Base-by-base conservation (phyloP, 495 filamentous ascomycete species). In the Hyaloscypha finlandica region DNA sequence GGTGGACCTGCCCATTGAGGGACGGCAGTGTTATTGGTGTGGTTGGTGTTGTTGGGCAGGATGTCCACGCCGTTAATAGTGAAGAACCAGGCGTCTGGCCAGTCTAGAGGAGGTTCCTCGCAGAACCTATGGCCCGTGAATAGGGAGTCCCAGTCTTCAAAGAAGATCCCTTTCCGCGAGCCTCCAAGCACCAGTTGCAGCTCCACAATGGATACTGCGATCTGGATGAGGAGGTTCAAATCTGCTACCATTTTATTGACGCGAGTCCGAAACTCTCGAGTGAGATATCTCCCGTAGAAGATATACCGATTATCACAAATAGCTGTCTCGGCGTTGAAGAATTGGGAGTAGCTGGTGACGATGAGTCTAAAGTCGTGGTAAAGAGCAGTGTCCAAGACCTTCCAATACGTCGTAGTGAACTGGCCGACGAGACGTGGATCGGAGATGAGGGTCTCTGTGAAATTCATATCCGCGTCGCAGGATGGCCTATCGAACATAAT, bases 71-170 rank as follows among this genome's bases (percentile, higher is more conserved):
- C 78, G n/a, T 77, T 77, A 8, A 80, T 77, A 59, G 78, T 75
- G 65, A 82, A 84, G 60, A 84, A 82, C 81, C 81, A 84, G 4
- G 79, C 79, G 35, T 81, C 77, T 8, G 42, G 61, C 22, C 77
- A 74, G 19, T 64, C 59, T 55, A 78, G 77, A 39, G 78, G 77
- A 6, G 80, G 79, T 67, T 84, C 81, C 71, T 84, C 81, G 69
- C 81, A 84, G 68, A 82, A 84, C 32, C 81, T 76, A 66, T 84
- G 81, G 30, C 79, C 79, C 0, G 79, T 74, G 63, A 80, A 83
- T 16, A 61, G 67, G 3, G 61, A 35, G 52, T 83, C 77, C 58
- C 77, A 78, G 61, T 84, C 77, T 55, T 81, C 76, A 67, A 81
- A 84, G 45, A 20, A 67, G 35, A 62, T 63, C 8, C 31, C 48